These are phyloP conservation scores for Fraxinus sp. DNA, from an alignment of 305 asterid genomes.

Conservation along the genomic window DNA sequence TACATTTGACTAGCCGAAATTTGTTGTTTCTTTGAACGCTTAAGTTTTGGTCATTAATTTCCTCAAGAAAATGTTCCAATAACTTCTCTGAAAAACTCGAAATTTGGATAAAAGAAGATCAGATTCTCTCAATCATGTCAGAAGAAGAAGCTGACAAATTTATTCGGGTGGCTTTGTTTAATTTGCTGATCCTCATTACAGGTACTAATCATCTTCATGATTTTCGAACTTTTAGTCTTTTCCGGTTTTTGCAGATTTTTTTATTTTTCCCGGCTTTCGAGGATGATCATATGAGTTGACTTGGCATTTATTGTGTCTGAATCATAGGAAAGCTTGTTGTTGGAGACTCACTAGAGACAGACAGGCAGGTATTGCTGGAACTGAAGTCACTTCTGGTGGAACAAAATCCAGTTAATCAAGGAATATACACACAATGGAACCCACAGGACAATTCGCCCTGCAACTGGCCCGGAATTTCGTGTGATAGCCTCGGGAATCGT, in stretches of 20 bases:
- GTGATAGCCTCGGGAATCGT: slow-evolving; percentile 44
- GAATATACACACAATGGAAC: slow-evolving; percentile 56
- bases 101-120: slow-evolving; percentile 13
- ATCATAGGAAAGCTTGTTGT: slow-evolving; percentile 50
- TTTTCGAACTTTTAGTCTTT: not conserved
- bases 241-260: not conserved
- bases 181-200: slow-evolving; percentile 32
- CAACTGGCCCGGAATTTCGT: slow-evolving; percentile 64
- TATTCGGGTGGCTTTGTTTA: slow-evolving; percentile 24
- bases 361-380: slow-evolving; percentile 53
- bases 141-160: slow-evolving; percentile 43
- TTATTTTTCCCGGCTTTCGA: slow-evolving; percentile 16
- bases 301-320: slow-evolving; percentile 19
- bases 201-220: slow-evolving; percentile 27
- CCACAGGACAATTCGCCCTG: slow-evolving; percentile 47
- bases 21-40: slow-evolving; percentile 12
- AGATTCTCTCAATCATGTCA: slow-evolving; percentile 37
- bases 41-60: slow-evolving; percentile 4
- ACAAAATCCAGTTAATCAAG: slow-evolving; percentile 51
- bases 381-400: slow-evolving; percentile 51
- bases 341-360: slow-evolving; percentile 62
- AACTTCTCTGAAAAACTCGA: slow-evolving; percentile 26
- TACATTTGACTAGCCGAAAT: slow-evolving; percentile 34
- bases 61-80: slow-evolving; percentile 33
- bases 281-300: slow-evolving; percentile 28